Conservation (phyloP, 768 basidiomycete species). For the Boletus huronensis region DNA sequence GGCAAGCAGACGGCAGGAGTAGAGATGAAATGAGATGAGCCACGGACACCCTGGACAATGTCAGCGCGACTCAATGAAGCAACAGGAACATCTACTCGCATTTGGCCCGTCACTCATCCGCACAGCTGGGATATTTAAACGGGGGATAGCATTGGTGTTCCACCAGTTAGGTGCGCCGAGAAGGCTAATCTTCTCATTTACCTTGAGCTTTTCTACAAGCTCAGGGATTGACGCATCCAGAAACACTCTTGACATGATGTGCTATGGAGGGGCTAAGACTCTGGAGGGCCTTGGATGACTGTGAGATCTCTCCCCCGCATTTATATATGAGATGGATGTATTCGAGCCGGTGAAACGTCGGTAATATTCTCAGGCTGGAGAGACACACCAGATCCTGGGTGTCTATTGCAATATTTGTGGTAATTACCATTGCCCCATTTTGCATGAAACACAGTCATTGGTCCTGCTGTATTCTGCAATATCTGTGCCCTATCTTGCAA, state of each 20-base stretch:
- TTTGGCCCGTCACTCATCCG: neutral
- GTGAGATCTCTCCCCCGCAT: neutral
- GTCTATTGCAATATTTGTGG: too few species aligned
- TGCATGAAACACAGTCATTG: too few species aligned
- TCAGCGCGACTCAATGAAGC: neutral
- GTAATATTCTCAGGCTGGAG: neutral
- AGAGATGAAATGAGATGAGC: neutral
- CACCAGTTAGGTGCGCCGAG: neutral
- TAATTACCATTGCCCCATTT: too few species aligned
- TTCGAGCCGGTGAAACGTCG: neutral
- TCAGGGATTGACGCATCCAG: neutral
- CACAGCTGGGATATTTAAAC: neutral
- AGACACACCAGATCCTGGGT: too few species aligned
- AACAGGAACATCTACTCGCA: neutral
- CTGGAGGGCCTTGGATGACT: neutral
- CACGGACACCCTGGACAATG: neutral
- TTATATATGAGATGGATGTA: neutral
- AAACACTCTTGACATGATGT: neutral
- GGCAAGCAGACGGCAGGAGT: neutral
- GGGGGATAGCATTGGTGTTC: neutral
- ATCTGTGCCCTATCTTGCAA: too few species aligned
- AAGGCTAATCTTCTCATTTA: neutral
- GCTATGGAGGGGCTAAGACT: neutral
- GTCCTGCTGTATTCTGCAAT: too few species aligned
- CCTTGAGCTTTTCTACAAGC: neutral